Base-by-base conservation (phyloP, 176 grass and related monocot species). In the Triticum aestivum region DNA sequence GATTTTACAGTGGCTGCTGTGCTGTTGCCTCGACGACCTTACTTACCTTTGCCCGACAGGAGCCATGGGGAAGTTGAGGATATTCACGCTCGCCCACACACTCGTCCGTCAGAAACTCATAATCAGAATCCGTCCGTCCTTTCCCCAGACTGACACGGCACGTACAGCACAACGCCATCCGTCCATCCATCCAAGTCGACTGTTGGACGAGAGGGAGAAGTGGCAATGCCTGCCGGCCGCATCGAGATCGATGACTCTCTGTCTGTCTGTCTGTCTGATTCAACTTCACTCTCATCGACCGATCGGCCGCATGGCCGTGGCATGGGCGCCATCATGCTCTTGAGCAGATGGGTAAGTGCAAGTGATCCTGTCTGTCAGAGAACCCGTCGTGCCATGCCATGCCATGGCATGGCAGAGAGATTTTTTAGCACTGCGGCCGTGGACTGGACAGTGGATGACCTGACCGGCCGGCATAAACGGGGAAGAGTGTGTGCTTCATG, bases 251-350 rank as follows among this genome's bases (percentile, higher is more conserved):
- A 44, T 14, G 72, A 49, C 5, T 13, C 3, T 4, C 11, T 49
- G 30, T 30, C 32, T 32, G 32, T 32, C 33, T 38, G 67, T 51
- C 47, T 15, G 13, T 51, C 49, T 18, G 2, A 39, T 39, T 71
- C 20, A 21, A 39, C 20, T 37, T 65, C 11, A 6, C 41, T 10
- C 9, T 38, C 1, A 39, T 44, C 4, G 49, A 49, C 18, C 68
- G 42, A 58, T 21, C 18, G 17, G 17, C 18, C 54, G 52, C 52
- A 56, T 56, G 54, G 54, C 18, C 3, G 0, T 13, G 8, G 76
- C 26, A 71, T 65, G 65, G 75, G 56, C 75, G 66, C 65, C 85
- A 61, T 75, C 74, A 64, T 76, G 62, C 14, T 26, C 72, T 58
- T 21, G 2, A 58, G 54, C 54, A 20, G 9, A 8, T 49, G 80